Percentiles rank a stretch among this genome's conserved stretches.
phyloP scores from a whole-genome alignment of 2,329 filamentous ascomycete genomes.

The Periconia macrospinosa region DNA sequence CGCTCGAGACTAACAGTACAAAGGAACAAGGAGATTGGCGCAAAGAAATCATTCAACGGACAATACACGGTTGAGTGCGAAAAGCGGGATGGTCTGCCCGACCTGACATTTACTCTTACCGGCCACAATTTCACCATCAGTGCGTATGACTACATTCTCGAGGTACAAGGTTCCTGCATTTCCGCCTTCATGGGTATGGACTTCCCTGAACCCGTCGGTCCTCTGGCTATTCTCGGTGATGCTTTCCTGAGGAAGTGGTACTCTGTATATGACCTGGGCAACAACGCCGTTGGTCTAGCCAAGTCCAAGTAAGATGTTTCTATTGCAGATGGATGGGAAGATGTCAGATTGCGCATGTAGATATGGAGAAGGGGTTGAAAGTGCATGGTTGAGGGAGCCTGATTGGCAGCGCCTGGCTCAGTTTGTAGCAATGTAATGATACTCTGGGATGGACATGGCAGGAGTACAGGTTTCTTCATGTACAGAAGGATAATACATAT shows the following conservation, averaged over 20 bases:
- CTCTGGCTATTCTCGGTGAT: conserved; percentile 92
- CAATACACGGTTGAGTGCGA: conserved; percentile 93
- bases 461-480: neutral
- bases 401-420: conserved; percentile 19
- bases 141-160: conserved; percentile 91
- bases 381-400: neutral
- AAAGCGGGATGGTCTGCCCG: conserved; percentile 80
- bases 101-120: conserved; percentile 86
- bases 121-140: conserved; percentile 92
- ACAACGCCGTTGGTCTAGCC: conserved; percentile 84
- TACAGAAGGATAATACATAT: neutral
- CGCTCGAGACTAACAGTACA: conserved; percentile 15
- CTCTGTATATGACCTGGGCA: conserved; percentile 94
- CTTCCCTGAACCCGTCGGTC: conserved; percentile 78
- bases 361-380: conserved; percentile 3
- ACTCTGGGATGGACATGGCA: neutral
- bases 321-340: neutral
- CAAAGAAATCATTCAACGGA: conserved; percentile 96
- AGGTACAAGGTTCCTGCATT: conserved; percentile 94
- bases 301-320: conserved; percentile 66
- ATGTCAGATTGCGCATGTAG: neutral
- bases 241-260: conserved; percentile 82
- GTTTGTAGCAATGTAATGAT: conserved; percentile 21
- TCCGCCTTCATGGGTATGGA: conserved; percentile 97
- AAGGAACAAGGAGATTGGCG: conserved; percentile 91